Base-by-base conservation (phyloP, 331 rosid genomes). In the Dryas integrifolia region DNA sequence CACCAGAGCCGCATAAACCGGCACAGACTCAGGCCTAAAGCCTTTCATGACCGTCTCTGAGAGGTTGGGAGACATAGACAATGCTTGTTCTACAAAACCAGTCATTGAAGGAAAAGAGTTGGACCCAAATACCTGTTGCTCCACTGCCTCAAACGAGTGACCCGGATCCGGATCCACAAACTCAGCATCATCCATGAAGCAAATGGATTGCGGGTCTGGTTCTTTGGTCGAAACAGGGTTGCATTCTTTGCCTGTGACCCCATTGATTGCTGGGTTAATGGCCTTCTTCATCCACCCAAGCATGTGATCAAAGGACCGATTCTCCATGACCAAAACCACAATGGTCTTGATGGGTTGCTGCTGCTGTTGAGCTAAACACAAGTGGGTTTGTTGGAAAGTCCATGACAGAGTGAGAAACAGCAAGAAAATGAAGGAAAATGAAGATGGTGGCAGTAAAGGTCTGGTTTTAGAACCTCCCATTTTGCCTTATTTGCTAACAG, bases 131-230 rank as follows among this genome's bases (percentile, higher is more conserved):
- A 95, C 98, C 83, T 95, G 99, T 43, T 88, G 85, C 52, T 79
- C 71, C 14, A 95, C 99, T 16, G 78, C 99, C 30, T 95, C 97
- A 65, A 95, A 95, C 0, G 99, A 92, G 75, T 95, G 99, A 0
- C 99, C 97, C 10, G 97, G 98, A 92, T 95, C 97, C 84, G 99
- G 99, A 85, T 95, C 99, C 85, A 95, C 97, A 44, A 88, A 95
- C 79, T 89, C 91, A 0, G 98, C 96, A 65, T 89, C 97, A 64
- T 91, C 97, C 0, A 82, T 84, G 92, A 91, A 91, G 75, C 98
- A 95, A 24, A 95, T 82, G 35, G 96, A 72, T 60, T 77, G 67
- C 7, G 80, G 65, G 59, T 47, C 80, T 15, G 81, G 72, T 26
- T 40, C 69, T 6, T 84, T 85, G 9, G 98, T 86, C 14, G 96